phyloP scores from a whole-genome alignment of 805 yeast genomes.

The Teunomyces lycoperdinae region DNA sequence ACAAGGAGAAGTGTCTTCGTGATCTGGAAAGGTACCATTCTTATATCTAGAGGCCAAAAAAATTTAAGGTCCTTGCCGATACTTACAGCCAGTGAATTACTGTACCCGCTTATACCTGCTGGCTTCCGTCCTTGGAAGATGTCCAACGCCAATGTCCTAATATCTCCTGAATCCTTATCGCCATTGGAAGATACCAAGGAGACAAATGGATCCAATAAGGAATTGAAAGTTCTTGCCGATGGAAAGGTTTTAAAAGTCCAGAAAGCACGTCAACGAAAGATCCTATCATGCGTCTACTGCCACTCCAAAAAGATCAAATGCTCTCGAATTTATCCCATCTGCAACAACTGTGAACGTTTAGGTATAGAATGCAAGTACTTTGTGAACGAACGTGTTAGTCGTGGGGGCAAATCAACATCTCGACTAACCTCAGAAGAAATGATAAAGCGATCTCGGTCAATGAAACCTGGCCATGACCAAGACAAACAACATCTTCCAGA shows the following conservation, averaged over 20 bases:
- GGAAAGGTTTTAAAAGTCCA: conserved; percentile 60
- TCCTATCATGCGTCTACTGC: conserved; percentile 56
- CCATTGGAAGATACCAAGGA: neutral
- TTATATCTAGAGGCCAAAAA: no score
- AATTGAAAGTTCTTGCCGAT: conserved; percentile 37
- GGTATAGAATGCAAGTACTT: conserved; percentile 53
- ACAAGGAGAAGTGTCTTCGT: neutral
- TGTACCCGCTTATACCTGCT: no score
- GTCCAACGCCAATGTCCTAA: neutral
- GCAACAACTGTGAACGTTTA: conserved; percentile 50
- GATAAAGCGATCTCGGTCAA: neutral
- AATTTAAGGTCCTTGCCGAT: no score
- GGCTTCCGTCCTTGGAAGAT: neutral
- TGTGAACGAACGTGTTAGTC: conserved; percentile 53
- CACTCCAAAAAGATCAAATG: conserved; percentile 63
- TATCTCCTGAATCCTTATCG: neutral
- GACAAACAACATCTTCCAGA: neutral
- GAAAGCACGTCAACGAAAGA: conserved; percentile 57
- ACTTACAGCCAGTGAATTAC: no score
- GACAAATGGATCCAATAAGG: neutral
- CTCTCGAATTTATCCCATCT: conserved; percentile 55
- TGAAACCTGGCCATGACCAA: no score
- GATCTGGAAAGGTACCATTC: neutral
- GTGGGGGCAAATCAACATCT: conserved; percentile 34
- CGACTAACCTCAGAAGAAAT: conserved; percentile 3